Evolutionary conservation across 208 protist species (phyloP), one percentile per base, ranked within the genome.

Genomic region (Acanthamoeba triangularis): DNA sequence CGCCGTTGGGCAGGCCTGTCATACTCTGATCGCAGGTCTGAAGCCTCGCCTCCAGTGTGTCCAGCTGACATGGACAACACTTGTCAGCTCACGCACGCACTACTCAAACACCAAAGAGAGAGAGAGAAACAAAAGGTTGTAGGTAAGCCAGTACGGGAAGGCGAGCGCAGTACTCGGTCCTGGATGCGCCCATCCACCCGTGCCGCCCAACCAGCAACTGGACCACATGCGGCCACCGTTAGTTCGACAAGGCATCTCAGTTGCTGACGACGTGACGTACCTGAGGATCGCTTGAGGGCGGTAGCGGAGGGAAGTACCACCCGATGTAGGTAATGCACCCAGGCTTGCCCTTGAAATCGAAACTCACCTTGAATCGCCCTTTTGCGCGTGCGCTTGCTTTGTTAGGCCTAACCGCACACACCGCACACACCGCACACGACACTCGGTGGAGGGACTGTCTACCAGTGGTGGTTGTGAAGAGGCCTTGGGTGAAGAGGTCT

Each of bases 11-110:
- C 65, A 72, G 65, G 7, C 25, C 30, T 5, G 65, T 72, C 65
- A 72, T 72, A n/a, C n/a, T 37, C 65, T 72, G 65, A 30, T 72
- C 65, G 65, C 65, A 72, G 30, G 65, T 37, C 65, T 72, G 65
- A 5, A 72, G 65, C 65, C 59, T 23, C 59, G 23, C 1, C 59
- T 72, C 30, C 10, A 72, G 7, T 1, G 25, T 72, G 11, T 37
- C 65, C 10, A 20, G 16, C 52, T 59, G 61, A 25, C 5, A 3
- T 25, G 23, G 18, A 3, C 0, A 67, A 23, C 28, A 18, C 65
- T 37, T 37, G 18, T 30, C 61, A 67, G 11, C 59, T 5, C 56
- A 63, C 20, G 56, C 56, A 47, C 44, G 7, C 44, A 47, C 44
- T 0, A 47, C 44, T 13, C 44, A 47, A 47, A 2, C n/a, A n/a